A percentile compares a stretch with the other conserved stretches of the same genome.
These are phyloP conservation scores for Lathyrus aphaca DNA, from an alignment of 306 rosid genomes.

Conservation along the genomic window DNA sequence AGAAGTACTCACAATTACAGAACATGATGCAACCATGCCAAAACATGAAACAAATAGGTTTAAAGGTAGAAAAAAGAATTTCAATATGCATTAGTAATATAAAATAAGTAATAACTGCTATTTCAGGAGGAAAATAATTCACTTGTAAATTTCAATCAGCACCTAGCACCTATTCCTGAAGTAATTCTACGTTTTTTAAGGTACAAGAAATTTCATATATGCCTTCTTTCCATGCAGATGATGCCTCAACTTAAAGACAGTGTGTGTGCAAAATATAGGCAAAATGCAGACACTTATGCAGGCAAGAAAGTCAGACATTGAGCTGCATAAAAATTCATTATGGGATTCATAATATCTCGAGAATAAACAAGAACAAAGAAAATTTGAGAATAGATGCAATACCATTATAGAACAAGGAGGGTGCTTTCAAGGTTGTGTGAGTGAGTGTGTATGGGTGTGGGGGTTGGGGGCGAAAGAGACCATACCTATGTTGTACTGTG, in stretches of 20 bases:
- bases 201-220: neutral
- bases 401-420: constrained; percentile 18
- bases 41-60: constrained; percentile 20
- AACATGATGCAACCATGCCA: neutral
- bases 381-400: neutral
- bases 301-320: constrained; percentile 1
- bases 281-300: neutral
- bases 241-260: neutral
- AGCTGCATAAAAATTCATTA: constrained; percentile 6
- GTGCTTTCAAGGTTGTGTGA: constrained; percentile 7
- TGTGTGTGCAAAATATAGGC: neutral
- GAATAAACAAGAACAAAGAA: constrained; percentile 1
- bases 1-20: constrained; percentile 19
- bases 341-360: constrained; percentile 6
- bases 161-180: neutral
- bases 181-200: neutral
- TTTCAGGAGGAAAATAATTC: neutral
- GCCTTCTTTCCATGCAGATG: constrained; percentile 11
- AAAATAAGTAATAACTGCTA: constrained; percentile 1
- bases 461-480: constrained; percentile 29
- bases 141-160: constrained; percentile 2
- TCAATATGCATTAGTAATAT: neutral
- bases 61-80: neutral
- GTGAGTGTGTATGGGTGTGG: neutral
- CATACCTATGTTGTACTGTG: constrained; percentile 93